Conservation (phyloP, 2,329 filamentous ascomycete genomes). For the Periconia sp. region DNA sequence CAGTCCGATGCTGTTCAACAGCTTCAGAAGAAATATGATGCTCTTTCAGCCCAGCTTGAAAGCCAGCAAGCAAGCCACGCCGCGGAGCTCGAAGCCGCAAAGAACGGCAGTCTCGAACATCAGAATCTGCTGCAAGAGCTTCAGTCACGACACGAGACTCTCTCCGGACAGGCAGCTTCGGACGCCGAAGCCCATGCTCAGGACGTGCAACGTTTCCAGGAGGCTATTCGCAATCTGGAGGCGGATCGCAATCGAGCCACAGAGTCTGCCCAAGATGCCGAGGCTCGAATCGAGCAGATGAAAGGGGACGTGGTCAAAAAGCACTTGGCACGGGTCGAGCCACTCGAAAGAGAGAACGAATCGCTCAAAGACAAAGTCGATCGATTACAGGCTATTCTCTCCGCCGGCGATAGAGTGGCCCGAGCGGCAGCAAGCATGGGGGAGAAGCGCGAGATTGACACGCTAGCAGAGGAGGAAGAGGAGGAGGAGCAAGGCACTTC, state of each 20-base stretch:
- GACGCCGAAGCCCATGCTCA: slow-evolving; percentile 11
- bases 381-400: slow-evolving; percentile 41
- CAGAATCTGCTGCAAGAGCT: slow-evolving; percentile 21
- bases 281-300: slow-evolving; percentile 42
- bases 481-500: slow-evolving; percentile 24
- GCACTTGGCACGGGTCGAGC: slow-evolving; percentile 41
- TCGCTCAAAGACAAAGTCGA: slow-evolving; percentile 40
- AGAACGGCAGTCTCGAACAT: slow-evolving; percentile 22
- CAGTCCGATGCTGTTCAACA: slow-evolving; percentile 40
- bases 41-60: slow-evolving; percentile 28
- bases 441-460: slow-evolving; percentile 40
- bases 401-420: slow-evolving; percentile 43
- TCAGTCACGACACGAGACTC: slow-evolving; percentile 21
- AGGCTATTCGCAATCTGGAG: slow-evolving; percentile 16
- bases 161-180: slow-evolving; percentile 16
- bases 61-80: slow-evolving; percentile 22
- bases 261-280: slow-evolving; percentile 28
- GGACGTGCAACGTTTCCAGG: slow-evolving; percentile 17
- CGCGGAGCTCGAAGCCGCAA: slow-evolving; percentile 27
- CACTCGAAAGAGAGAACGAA: slow-evolving; percentile 40
- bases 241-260: slow-evolving; percentile 14
- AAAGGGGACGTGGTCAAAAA: slow-evolving; percentile 44
- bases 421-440: slow-evolving; percentile 42
- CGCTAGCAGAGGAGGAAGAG: slow-evolving; percentile 38
- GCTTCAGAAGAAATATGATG: slow-evolving; percentile 41